Evolutionary conservation across 805 yeast genomes (phyloP), one percentile per base, ranked within the genome.

Genomic region (Yamadazyma kitorensis): DNA sequence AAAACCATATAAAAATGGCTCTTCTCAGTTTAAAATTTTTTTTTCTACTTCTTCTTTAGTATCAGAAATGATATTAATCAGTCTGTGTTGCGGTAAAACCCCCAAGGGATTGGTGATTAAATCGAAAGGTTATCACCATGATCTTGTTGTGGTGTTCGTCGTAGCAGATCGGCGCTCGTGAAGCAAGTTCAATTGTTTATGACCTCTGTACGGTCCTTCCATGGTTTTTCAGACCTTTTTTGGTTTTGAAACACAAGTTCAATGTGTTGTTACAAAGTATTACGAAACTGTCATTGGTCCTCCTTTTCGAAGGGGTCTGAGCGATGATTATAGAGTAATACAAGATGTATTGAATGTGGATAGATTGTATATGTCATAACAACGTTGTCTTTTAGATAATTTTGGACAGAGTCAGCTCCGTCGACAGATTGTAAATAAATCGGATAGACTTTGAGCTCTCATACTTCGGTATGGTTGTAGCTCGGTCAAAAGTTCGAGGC

Each of bases 351-450:
- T 27, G 20, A 17, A 13, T 26, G 24, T 20, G 20, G 20, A 26
- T 22, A 10, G 17, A 6, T 21, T 14, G 11, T 13, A 5, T 14
- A 11, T 15, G 27, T 23, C 19, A 24, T 34, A 24, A 26, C 22
- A 33, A 27, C 6, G 31, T 27, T 27, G 36, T 7, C 16, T n/a
- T n/a, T n/a, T n/a, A n/a, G n/a, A n/a, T 33, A 33, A 37, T 37
- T 37, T 84, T 75, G 68, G 74, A 74, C 89, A 82, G 91, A 74
- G 82, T 59, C n/a, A 68, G 87, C 97, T 95, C 96, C 86, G 95
- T 80, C 95, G 96, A 89, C 95, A 80, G 89, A 83, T 83, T 84
- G 82, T 62, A 85, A 72, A 91, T 49, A 47, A 70, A 86, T 78
- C 74, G 74, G 66, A 66, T 53, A 55, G 76, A 72, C 56, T 71